Evolutionary conservation across 1,284 basidiomycete genomes (phyloP).

Genomic region (Malassezia restricta): DNA sequence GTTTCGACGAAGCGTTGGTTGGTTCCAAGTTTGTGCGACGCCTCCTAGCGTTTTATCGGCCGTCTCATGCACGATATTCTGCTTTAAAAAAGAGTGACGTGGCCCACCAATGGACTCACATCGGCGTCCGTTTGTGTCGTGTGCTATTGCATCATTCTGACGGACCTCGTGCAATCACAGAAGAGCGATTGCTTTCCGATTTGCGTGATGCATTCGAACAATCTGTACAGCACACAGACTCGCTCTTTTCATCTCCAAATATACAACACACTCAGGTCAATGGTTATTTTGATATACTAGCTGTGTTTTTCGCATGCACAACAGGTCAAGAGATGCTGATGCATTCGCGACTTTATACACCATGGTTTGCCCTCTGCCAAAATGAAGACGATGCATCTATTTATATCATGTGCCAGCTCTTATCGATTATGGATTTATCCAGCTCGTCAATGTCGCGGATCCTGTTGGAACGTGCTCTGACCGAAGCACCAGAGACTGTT

Average conservation of each 20-base stretch:
- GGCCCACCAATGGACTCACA: conserved; percentile 41
- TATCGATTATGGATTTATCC: conserved; percentile 52
- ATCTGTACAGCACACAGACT: conserved; percentile 52
- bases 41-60: conserved; percentile 83
- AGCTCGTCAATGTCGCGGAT: conserved; percentile 35
- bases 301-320: conserved; percentile 68
- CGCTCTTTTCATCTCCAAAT: conserved; percentile 72
- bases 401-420: background rate
- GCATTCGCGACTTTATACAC: conserved; percentile 82
- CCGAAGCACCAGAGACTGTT: conserved; percentile 45
- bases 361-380: conserved; percentile 86
- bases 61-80: conserved; percentile 72
- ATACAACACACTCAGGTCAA: conserved; percentile 71
- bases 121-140: conserved; percentile 59
- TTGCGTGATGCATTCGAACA: conserved; percentile 79
- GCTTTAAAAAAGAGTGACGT: conserved; percentile 57
- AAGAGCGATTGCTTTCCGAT: conserved; percentile 76
- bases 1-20: conserved; percentile 90
- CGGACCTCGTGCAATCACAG: conserved; percentile 67
- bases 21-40: conserved; percentile 75
- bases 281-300: conserved; percentile 93
- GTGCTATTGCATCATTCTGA: conserved; percentile 73
- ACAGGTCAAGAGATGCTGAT: conserved; percentile 82
- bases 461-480: conserved; percentile 82
- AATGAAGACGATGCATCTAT: conserved; percentile 46